Evolutionary conservation across 1,284 basidiomycete genomes (phyloP).

Genomic region (Stygiomarasmius scandens): DNA sequence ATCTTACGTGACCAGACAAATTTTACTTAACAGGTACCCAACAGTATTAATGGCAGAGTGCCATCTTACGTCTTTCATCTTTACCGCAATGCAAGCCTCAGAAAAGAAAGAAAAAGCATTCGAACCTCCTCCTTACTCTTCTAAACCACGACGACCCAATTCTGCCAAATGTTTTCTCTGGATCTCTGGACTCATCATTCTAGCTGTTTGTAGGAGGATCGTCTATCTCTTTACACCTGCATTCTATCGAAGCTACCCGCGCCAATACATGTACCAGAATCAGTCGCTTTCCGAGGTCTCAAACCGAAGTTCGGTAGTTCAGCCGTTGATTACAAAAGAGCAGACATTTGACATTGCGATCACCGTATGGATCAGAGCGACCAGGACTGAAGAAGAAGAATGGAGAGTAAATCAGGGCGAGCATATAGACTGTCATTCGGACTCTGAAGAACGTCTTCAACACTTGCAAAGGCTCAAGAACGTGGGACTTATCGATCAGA

Average conservation of each 20-base stretch:
- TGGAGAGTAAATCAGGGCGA: slow-evolving; percentile 4
- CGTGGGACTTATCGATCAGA: no score
- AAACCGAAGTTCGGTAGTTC: slow-evolving; percentile 28
- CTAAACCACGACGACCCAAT: not conserved
- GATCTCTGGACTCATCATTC: not conserved
- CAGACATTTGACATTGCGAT: slow-evolving; percentile 35
- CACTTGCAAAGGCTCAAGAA: no score
- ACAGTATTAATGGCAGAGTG: no score
- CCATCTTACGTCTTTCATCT: no score
- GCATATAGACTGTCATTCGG: no score
- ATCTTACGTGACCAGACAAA: no score
- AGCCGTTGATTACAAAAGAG: slow-evolving; percentile 31
- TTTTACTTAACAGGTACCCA: no score
- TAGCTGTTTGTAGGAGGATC: not conserved
- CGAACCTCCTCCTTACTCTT: not conserved
- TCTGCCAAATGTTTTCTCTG: not conserved
- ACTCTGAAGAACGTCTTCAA: no score
- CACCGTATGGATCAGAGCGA: slow-evolving; percentile 31
- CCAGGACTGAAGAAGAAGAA: slow-evolving; percentile 13
- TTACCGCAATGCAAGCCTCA: no score
- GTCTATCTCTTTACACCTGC: not conserved
- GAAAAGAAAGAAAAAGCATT: no score
- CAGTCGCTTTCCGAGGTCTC: slow-evolving; percentile 22
- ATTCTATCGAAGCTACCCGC: slow-evolving; percentile 13
- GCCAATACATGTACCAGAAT: slow-evolving; percentile 24